A percentile compares a stretch with the other conserved stretches of the same genome.
Evolutionary conservation across 176 grass and related monocot species (phyloP).

Genomic region (Musa troglodytarum): DNA sequence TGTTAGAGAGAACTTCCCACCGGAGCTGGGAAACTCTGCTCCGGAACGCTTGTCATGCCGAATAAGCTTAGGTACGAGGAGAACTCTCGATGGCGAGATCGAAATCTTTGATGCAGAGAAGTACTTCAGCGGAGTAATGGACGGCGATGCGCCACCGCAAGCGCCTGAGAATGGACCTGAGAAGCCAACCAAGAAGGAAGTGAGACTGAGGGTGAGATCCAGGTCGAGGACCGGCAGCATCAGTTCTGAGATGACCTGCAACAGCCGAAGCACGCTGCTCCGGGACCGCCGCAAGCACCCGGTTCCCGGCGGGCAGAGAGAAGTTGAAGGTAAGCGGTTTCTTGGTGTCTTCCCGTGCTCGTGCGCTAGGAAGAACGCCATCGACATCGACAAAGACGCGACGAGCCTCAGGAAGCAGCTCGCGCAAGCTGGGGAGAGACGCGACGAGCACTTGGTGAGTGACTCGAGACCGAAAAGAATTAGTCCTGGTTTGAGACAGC

Average conservation of each 20-base stretch:
- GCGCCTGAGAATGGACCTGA: too few relatives aligned
- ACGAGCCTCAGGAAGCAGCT: background rate
- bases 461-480: background rate
- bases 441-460: background rate
- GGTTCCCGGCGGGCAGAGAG: background rate
- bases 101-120: slow-evolving; percentile 16
- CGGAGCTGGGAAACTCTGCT: slow-evolving; percentile 8
- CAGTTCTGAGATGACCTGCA: slow-evolving; percentile 1
- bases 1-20: slow-evolving; percentile 1
- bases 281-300: background rate
- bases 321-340: background rate
- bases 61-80: background rate
- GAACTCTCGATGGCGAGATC: slow-evolving; percentile 8
- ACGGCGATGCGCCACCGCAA: background rate
- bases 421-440: too few relatives aligned
- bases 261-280: slow-evolving; percentile 11
- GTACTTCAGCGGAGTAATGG: slow-evolving; percentile 12
- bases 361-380: background rate
- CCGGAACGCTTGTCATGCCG: background rate
- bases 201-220: background rate
- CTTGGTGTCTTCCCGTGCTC: slow-evolving; percentile 6
- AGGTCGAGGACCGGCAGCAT: background rate
- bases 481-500: background rate
- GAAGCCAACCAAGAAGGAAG: background rate
- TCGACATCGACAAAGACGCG: slow-evolving; percentile 9